Evolutionary conservation across 192 early-diverging fungal species (phyloP).

Genomic region (Chytriomyces hyalinus): DNA sequence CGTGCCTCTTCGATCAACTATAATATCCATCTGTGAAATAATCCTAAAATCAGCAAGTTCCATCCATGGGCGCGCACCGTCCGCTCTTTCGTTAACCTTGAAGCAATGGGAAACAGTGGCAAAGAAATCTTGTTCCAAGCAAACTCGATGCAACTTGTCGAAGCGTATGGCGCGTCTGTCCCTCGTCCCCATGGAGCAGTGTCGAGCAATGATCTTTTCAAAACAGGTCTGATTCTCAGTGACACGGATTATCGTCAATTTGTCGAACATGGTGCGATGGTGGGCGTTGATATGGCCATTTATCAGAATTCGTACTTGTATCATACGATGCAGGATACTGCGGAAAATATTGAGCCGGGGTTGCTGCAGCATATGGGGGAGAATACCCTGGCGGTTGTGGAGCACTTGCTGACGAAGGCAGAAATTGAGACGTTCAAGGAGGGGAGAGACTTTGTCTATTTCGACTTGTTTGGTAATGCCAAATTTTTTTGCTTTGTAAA

Average conservation of each 20-base stretch:
- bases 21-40: too few species aligned
- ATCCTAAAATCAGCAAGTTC: conserved; percentile 49
- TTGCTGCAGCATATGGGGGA: conserved; percentile 75
- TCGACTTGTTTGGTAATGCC: conserved; percentile 64
- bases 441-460: conserved; percentile 61
- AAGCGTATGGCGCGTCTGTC: conserved; percentile 63
- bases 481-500: not conserved
- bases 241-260: conserved; percentile 83
- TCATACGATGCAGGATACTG: conserved; percentile 73
- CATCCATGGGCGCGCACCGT: conserved; percentile 52
- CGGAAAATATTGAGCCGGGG: conserved; percentile 60
- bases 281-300: conserved; percentile 68
- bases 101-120: conserved; percentile 72
- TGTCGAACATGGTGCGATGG: conserved; percentile 67
- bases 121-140: conserved; percentile 76
- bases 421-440: conserved; percentile 52
- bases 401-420: conserved; percentile 56
- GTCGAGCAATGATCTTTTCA: conserved; percentile 55
- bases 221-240: conserved; percentile 64
- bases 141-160: conserved; percentile 68
- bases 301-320: conserved; percentile 75
- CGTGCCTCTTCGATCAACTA: too few species aligned
- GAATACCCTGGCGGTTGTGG: conserved; percentile 62
- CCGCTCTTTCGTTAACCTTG: conserved; percentile 75
- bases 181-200: conserved; percentile 74